Base-by-base conservation (phyloP, 352 stramenopile species). In the Peronosclerospora sorghi region DNA sequence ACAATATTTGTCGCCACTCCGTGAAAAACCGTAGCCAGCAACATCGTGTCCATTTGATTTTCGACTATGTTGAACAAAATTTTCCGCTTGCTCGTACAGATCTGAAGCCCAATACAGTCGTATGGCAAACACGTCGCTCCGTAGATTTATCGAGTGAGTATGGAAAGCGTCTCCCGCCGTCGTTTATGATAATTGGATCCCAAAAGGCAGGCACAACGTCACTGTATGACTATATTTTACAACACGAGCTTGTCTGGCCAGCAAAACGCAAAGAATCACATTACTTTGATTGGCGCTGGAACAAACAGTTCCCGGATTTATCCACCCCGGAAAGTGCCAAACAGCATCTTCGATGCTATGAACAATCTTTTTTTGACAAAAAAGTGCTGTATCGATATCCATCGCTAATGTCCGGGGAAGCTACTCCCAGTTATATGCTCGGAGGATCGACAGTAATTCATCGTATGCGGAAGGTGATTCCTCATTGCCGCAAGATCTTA, bases 251-350 rank as follows among this genome's bases (percentile, higher is more conserved):
- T 35, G 83, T 97, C 13, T 67, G 95, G 34, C 60, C 78, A 20
- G 83, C 90, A 3, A 87, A 87, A 64, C 70, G 93, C 35, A 90
- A 90, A 46, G 96, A 98, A 75, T 98, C 96, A 10, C 96, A 99
- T 66, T 98, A 96, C 58, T 95, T 99, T 18, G 95, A 99, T 65
- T 98, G 95, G 95, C 76, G 94, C 29, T 99, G 94, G 92, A 89
- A 97, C 55, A 61, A 65, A 18, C 64, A 71, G 45, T 61, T 93
- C 7, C 58, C 71, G 1, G 53, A 62, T 20, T 56, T 67, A 27
- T 65, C 68, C 5, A 76, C 73, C 10, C 54, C 61, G 3, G 71
- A 89, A 18, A 78, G 77, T 26, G 60, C 57, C 6, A 41, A 65
- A 21, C 54, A 73, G 34, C 83, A 92, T 66, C 46, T 71, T 21